Percentiles rank a stretch among this genome's conserved stretches.
Evolutionary conservation across 1,284 basidiomycete species (phyloP).

Genomic region (Lentinus polychrous): DNA sequence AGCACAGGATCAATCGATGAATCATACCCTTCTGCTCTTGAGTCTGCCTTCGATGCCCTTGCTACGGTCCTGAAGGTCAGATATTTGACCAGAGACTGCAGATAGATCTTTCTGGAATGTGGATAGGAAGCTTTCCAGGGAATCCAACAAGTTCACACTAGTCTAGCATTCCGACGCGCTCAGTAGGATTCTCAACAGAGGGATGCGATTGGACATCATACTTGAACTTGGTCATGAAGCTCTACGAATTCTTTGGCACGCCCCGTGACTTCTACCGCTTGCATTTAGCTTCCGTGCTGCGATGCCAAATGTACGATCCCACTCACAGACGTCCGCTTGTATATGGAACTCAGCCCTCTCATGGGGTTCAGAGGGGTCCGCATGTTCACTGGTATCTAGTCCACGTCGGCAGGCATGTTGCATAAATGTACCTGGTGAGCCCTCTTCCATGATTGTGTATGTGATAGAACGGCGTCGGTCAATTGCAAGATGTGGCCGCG

Average conservation of each 20-base stretch:
- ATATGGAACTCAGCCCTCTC: too few relatives aligned
- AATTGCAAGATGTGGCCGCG: too few relatives aligned
- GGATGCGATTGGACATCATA: constrained; percentile 17
- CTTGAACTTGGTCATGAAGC: constrained; percentile 77
- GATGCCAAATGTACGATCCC: too few relatives aligned
- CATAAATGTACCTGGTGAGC: too few relatives aligned
- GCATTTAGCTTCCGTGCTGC: not conserved
- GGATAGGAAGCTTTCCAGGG: constrained; percentile 84
- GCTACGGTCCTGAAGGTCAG: constrained; percentile 85
- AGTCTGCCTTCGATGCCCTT: constrained; percentile 85
- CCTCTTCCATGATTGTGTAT: too few relatives aligned
- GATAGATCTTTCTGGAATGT: constrained; percentile 94
- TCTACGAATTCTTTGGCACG: constrained; percentile 71
- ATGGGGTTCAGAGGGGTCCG: too few relatives aligned
- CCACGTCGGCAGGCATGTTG: too few relatives aligned
- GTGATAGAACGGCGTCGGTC: too few relatives aligned
- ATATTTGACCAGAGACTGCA: constrained; percentile 92
- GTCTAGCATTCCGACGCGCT: constrained; percentile 37
- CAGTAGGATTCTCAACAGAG: not conserved
- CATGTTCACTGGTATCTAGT: too few relatives aligned
- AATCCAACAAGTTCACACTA: constrained; percentile 73
- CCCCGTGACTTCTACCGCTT: constrained; percentile 20
- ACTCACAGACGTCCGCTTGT: too few relatives aligned
- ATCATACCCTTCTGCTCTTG: constrained; percentile 70
- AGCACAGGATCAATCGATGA: not conserved